Base-by-base conservation (phyloP, 225 moss, liverwort and hornwort species). In the Marchantia paleacea region DNA sequence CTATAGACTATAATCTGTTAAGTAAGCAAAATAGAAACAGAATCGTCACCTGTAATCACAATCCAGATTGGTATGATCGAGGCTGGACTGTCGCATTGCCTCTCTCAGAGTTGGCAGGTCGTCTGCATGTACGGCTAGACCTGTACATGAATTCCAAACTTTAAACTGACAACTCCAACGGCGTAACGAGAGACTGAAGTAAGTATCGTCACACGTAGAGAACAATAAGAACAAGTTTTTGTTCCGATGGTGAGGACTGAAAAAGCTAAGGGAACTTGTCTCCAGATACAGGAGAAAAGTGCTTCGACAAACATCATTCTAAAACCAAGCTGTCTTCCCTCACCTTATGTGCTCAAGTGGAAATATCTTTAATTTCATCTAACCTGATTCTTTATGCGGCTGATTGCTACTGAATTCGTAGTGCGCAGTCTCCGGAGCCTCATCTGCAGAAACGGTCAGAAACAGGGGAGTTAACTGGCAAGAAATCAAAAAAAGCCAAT, bases 1-100 rank as follows among this genome's bases (percentile, higher is more conserved):
- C 39, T 39, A 39, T 39, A 5, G 39, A 39, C 39, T 2, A 39
- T 39, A 2, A 39, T 39, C 39, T n/a, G 39, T 39, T 5, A 2
- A 39, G 39, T 39, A 2, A 39, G 39, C 39, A 39, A 2, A 39
- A 39, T 39, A 5, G 25, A 7, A 54, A 28, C 18, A 15, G 55
- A 75, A 8, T 26, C 12, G 19, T 73, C 58, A 83, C 83, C 83
- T 78, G 24, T 83, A 83, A 53, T 83, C 83, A 69, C 83, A 83
- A 51, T 83, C 79, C 64, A 83, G 25, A 83, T 79, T 79, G 7
- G 74, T 75, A 25, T 83, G 64, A 16, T 78, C 64, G 14, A 79
- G 72, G 62, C 74, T 83, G 12, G 83, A 83, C 19, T 79, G 83
- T 20, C 73, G 78, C 73, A 83, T 75, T 20, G 83, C 83, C 58